Evolutionary conservation across 345 rosid species (phyloP).

Genomic region (Tarenaya hassleriana): DNA sequence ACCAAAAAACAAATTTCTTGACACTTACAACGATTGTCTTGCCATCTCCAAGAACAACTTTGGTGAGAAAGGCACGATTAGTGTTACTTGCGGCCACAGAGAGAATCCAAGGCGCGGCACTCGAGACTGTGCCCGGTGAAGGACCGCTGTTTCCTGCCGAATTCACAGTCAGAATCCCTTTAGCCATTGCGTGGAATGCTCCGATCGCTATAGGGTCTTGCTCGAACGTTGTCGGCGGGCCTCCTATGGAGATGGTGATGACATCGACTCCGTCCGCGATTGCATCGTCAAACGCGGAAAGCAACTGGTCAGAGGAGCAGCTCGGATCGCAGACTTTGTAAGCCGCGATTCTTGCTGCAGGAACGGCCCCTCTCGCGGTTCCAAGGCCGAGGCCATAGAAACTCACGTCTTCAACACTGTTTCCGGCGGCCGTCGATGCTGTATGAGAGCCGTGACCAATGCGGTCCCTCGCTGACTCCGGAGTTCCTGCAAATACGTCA

Average conservation of each 20-base stretch:
- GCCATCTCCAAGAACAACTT: constrained; percentile 31
- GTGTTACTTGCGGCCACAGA: constrained; percentile 34
- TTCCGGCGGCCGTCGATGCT: constrained; percentile 50
- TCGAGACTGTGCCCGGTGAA: background rate
- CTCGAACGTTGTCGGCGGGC: fast-evolving
- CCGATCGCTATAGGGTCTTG: constrained; percentile 27
- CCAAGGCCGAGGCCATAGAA: constrained; percentile 37
- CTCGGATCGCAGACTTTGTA: constrained; percentile 20
- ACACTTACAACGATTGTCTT: constrained; percentile 26
- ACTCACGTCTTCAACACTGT: constrained; percentile 19
- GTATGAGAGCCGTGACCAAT: constrained; percentile 43
- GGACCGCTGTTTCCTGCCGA: constrained; percentile 27
- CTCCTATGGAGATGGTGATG: constrained; percentile 23
- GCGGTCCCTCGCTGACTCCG: constrained; percentile 17
- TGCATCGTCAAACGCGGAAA: constrained; percentile 23
- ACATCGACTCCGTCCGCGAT: constrained; percentile 34
- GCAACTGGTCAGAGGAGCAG: background rate
- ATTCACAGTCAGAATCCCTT: constrained; percentile 31
- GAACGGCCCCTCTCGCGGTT: constrained; percentile 41
- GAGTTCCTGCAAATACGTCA: background rate
- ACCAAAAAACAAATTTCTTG: background rate
- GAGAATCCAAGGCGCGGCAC: constrained; percentile 36
- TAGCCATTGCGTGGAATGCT: constrained; percentile 33
- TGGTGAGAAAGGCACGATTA: constrained; percentile 19
- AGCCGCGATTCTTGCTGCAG: constrained; percentile 41